Evolutionary conservation across 805 yeast species (phyloP), one percentile per base, ranked within the genome.

Genomic region (Wickerhamiella kurtzmanii): DNA sequence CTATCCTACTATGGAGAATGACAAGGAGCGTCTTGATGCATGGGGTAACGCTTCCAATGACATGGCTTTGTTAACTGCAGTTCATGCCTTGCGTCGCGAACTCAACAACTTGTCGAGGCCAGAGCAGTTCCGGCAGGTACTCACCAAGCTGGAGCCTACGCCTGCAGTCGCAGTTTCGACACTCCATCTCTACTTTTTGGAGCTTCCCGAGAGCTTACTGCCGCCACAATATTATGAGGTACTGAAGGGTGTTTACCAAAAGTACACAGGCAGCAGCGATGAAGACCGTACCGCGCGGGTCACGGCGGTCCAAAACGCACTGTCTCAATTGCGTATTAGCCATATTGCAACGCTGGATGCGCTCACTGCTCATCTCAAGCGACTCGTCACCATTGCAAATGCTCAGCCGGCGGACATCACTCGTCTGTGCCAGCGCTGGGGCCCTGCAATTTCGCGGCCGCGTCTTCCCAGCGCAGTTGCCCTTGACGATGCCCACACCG

Each of bases 281-380:
- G 62, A 53, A 5, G 61, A 58, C 39, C 56, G 56, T 2, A 49
- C 49, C 20, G 54, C 65, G 17, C 69, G 94, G 48, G 64, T 80
- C 13, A 72, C 69, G 43, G 86, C 87, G 0, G 63, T 84, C 44
- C 80, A 75, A 36, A 80, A 78, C 50, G 75, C 81, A 0, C 67
- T 85, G 48, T 69, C 75, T 2, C 82, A 82, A 48, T 68, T 85
- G 46, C 78, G 86, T 18, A 75, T 79, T 44, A 71, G 81, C 41
- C 82, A 80, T 56, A 67, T 84, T 39, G 89, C 94, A 1, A 82
- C 94, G 0, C 69, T 85, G 46, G 88, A 82, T 60, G 87, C 88
- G 1, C 63, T 85, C n/a, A 72, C 80, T 36, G 77, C 86, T 1
- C 95, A 85, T 62, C 74, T 85, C 60, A 71, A 73, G 45, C 69